phyloP scores from a whole-genome alignment of 345 rosid genomes.

The Boechera stricta region DNA sequence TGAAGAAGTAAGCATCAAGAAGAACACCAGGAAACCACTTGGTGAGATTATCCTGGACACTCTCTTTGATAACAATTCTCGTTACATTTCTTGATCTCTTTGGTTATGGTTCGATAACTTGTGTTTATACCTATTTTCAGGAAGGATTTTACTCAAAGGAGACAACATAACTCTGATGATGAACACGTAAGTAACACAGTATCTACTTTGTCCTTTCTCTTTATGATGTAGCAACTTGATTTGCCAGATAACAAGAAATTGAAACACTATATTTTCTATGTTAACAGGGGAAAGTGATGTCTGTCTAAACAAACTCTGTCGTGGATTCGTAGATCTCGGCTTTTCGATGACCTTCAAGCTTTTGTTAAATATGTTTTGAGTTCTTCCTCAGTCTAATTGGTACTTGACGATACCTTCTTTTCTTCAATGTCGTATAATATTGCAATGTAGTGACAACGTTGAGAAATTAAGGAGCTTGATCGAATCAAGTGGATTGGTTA shows the following conservation, averaged over 20 bases:
- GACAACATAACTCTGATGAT: constrained; percentile 94
- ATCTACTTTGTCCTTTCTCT: not conserved
- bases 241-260: not conserved
- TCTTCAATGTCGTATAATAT: constrained; percentile 22
- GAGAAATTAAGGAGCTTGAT: constrained; percentile 26
- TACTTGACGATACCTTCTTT: constrained; percentile 19
- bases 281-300: constrained; percentile 42
- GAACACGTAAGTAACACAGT: constrained; percentile 69
- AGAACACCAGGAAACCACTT: constrained; percentile 78
- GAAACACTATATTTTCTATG: not conserved
- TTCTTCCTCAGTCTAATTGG: constrained; percentile 12
- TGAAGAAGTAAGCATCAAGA: constrained; percentile 91
- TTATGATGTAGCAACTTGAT: not conserved
- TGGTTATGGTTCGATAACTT: constrained; percentile 3
- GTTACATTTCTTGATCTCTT: not conserved
- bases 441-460: constrained; percentile 23
- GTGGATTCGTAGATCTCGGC: constrained; percentile 15
- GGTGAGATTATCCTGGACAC: constrained; percentile 51
- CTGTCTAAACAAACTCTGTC: constrained; percentile 14
- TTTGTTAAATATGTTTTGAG: constrained; percentile 24
- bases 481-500: constrained; percentile 20
- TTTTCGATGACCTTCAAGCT: not conserved
- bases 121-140: constrained; percentile 47
- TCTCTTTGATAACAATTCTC: constrained; percentile 7
- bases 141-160: constrained; percentile 90